Base-by-base conservation (phyloP, 192 early-diverging fungal species). In the Lobosporangium transversale region DNA sequence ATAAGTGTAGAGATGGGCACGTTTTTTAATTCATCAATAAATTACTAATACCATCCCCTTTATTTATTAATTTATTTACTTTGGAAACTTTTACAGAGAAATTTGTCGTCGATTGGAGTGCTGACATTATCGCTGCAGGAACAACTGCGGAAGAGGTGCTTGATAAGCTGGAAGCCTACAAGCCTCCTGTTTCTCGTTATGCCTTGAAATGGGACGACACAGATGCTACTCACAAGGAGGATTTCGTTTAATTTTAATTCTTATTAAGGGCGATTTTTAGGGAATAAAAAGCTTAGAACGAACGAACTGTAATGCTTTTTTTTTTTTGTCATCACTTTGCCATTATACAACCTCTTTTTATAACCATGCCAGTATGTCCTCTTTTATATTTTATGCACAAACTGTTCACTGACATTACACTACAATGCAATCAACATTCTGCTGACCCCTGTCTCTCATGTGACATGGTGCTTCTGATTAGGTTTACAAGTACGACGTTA, bases 401-500 rank as follows among this genome's bases (percentile, higher is more conserved):
- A n/a, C n/a, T n/a, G n/a, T n/a, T n/a, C n/a, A n/a, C n/a, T n/a
- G n/a, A n/a, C n/a, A n/a, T n/a, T n/a, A n/a, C n/a, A n/a, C n/a
- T n/a, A n/a, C n/a, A n/a, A n/a, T n/a, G n/a, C n/a, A n/a, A n/a
- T n/a, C n/a, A n/a, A n/a, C n/a, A n/a, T n/a, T n/a, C n/a, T n/a
- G n/a, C n/a, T n/a, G n/a, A n/a, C n/a, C n/a, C n/a, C n/a, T n/a
- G n/a, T n/a, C n/a, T n/a, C n/a, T n/a, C n/a, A n/a, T n/a, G n/a
- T n/a, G n/a, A n/a, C n/a, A n/a, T n/a, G n/a, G n/a, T n/a, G n/a
- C n/a, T n/a, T n/a, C n/a, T n/a, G n/a, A n/a, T 55, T 64, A 85
- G 84, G 55, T 75, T 58, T 92, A 90, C 86, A 89, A 80, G 42
- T 94, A 86, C 85, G 90, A 88, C 27, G 93, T 94, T 63, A 87